Percentiles rank a stretch among this genome's conserved stretches.
These are phyloP conservation scores for Hirschfeldia incana DNA, from an alignment of 345 rosid genomes.

Conservation along the genomic window DNA sequence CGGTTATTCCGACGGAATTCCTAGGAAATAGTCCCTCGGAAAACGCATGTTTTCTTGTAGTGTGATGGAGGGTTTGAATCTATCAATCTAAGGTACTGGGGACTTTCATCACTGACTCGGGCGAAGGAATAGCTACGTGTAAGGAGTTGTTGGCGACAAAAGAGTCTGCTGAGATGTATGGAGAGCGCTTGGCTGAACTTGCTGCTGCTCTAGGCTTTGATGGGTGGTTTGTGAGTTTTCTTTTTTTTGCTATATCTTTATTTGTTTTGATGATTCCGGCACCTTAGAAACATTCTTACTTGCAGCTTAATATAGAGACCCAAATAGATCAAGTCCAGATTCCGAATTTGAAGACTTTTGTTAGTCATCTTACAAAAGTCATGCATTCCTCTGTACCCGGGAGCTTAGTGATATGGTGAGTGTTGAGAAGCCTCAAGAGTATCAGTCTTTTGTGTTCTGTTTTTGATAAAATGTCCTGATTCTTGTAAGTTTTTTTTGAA, in stretches of 20 bases:
- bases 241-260: constrained; percentile 2
- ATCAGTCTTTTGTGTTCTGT: background rate
- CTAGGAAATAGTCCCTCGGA: too few relatives aligned
- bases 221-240: constrained; percentile 33
- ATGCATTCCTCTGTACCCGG: constrained; percentile 72
- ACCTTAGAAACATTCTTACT: constrained; percentile 12
- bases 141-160: constrained; percentile 57
- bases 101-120: constrained; percentile 81
- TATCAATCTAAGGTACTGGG: constrained; percentile 57
- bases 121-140: constrained; percentile 54
- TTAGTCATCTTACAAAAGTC: constrained; percentile 60
- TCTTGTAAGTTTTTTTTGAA: background rate
- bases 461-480: background rate
- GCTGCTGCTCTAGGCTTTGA: too few relatives aligned
- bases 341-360: constrained; percentile 61
- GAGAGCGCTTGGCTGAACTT: too few relatives aligned
- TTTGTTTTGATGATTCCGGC: background rate
- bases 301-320: constrained; percentile 78
- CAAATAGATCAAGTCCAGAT: constrained; percentile 45
- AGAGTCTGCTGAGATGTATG: constrained; percentile 52
- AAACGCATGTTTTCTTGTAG: too few relatives aligned
- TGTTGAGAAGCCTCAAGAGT: background rate
- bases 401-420: constrained; percentile 80
- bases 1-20: too few relatives aligned
- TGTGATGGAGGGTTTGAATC: background rate